Conservation (phyloP, 2,329 filamentous ascomycete species). For the Phialophora verrucosa region DNA sequence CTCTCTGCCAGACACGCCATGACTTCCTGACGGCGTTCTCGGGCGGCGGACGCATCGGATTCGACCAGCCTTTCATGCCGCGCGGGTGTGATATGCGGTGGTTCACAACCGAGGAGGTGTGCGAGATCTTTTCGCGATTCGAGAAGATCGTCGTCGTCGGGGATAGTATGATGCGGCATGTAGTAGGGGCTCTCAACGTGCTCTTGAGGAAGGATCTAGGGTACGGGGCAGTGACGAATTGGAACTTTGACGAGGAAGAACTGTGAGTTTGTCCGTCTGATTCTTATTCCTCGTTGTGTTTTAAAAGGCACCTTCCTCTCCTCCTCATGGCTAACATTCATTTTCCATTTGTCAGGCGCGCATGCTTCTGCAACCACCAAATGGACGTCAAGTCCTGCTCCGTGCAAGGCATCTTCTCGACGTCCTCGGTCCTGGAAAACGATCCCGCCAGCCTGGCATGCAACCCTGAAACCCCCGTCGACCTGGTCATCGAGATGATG, state of each 20-base stretch:
- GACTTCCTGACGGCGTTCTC: conserved; percentile 52
- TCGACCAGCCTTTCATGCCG: conserved; percentile 54
- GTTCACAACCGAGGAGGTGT: conserved; percentile 55
- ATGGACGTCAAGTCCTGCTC: conserved; percentile 58
- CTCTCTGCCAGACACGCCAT: conserved; percentile 47
- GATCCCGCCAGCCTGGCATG: conserved; percentile 53
- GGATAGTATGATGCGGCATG: conserved; percentile 58
- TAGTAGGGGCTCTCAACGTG: conserved; percentile 56
- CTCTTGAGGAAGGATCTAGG: conserved; percentile 55
- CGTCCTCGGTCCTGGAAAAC: conserved; percentile 51
- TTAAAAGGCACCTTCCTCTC: not conserved
- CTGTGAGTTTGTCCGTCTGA: conserved; percentile 40
- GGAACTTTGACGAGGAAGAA: conserved; percentile 56
- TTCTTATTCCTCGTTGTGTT: not conserved
- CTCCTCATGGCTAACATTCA: not conserved
- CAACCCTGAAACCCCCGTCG: conserved; percentile 43
- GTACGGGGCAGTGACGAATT: conserved; percentile 57
- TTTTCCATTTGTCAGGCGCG: conserved; percentile 41
- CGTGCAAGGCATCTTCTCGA: conserved; percentile 57
- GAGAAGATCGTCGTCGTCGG: conserved; percentile 56
- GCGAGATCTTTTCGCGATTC: conserved; percentile 54
- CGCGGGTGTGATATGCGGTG: conserved; percentile 56
- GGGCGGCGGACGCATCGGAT: conserved; percentile 53
- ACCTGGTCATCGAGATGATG: conserved; percentile 54
- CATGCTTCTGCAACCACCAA: conserved; percentile 58